phyloP scores from a whole-genome alignment of 1,284 basidiomycete species.

The Pseudozyma sp. region DNA sequence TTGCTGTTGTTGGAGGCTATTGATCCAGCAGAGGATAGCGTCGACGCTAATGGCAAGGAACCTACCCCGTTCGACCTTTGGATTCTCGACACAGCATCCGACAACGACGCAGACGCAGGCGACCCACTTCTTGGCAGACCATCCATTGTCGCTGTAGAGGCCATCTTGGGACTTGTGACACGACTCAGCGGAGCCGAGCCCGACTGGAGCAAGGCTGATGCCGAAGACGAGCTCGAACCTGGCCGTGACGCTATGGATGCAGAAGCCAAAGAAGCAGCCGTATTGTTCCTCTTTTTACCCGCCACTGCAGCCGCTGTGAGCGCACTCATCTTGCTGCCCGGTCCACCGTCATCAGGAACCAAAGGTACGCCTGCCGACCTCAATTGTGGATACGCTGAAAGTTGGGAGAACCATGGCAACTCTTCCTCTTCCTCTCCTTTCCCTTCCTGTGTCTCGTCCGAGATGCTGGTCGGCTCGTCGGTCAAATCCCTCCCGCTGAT shows the following conservation, averaged over 20 bases:
- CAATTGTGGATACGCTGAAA: slow-evolving; percentile 54
- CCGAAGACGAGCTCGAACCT: slow-evolving; percentile 13
- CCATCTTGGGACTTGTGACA: slow-evolving; percentile 30
- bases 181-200: slow-evolving; percentile 19
- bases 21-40: slow-evolving; percentile 29
- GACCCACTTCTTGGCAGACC: slow-evolving; percentile 20
- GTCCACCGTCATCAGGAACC: slow-evolving; percentile 32
- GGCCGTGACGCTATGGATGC: slow-evolving; percentile 6
- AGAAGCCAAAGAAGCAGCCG: slow-evolving; percentile 22
- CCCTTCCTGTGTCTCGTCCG: not conserved
- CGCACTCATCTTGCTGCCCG: slow-evolving; percentile 14
- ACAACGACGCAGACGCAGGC: slow-evolving; percentile 27
- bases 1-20: slow-evolving; percentile 14
- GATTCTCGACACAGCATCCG: slow-evolving; percentile 17
- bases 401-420: slow-evolving; percentile 59
- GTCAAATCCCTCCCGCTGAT: not conserved
- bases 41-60: slow-evolving; percentile 19
- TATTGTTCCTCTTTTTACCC: slow-evolving; percentile 19
- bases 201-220: slow-evolving; percentile 18
- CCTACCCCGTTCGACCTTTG: slow-evolving; percentile 1
- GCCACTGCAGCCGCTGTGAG: slow-evolving; percentile 11
- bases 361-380: slow-evolving; percentile 49
- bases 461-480: too few relatives aligned
- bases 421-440: slow-evolving; percentile 28
- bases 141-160: slow-evolving; percentile 23